Base-by-base conservation (phyloP, 768 basidiomycete genomes). In the Leccinum subgranulosum region DNA sequence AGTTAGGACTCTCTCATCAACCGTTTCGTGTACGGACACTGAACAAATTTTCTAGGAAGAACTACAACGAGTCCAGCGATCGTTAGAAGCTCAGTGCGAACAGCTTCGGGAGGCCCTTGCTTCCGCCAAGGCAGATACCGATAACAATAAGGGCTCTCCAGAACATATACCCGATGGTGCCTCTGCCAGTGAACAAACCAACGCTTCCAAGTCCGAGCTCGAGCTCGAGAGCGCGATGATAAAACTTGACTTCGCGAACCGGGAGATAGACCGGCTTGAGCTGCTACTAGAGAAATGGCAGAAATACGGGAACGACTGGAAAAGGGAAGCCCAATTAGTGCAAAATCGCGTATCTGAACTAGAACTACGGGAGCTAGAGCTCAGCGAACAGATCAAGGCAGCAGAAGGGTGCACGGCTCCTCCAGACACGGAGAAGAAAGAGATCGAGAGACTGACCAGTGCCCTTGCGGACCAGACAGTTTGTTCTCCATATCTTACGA, bases 291-390 rank as follows among this genome's bases (percentile, higher is more conserved):
- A 57, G 12, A 53, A 68, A 31, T 69, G 68, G 67, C 64, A 68
- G 41, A 65, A 55, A 53, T 69, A 69, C 15, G 68, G 60, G 34
- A 57, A 33, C 14, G 60, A 70, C 2, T 65, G 68, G 63, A 70
- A 70, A 51, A 61, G 58, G 8, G 64, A 63, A 12, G 60, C 68
- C 39, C 63, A 65, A 39, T 19, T 28, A 45, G 55, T 60, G n/a
- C 58, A 57, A 14, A 17, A 4, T 27, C 63, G 67, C 27, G 39
- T 19, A 25, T 51, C 52, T 21, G 63, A 60, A 53, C 49, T 64
- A 28, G 57, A 60, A 11, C 36, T 25, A 27, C 60, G 57, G 15
- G 60, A 59, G 11, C n/a, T 8, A 17, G 59, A 58, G 8, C 59
- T 62, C 57, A 57, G 6, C 6, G 49, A 46, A 33, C 49, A 62